Evolutionary conservation across 345 rosid species (phyloP), one percentile per base, ranked within the genome.

Genomic region (Aegle marmelos): DNA sequence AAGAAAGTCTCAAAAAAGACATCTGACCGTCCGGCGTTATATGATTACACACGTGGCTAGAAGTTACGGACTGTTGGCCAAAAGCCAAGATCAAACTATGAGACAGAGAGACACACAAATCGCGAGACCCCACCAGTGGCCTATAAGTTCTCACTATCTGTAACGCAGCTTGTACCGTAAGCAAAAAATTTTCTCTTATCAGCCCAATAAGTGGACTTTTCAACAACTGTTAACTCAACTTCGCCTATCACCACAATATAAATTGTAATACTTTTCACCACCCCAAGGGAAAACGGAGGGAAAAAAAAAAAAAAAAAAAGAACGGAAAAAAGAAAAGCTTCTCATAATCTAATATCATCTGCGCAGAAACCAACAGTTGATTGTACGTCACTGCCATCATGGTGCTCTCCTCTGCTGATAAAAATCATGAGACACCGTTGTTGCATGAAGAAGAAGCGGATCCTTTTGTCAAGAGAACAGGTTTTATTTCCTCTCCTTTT

Each of bases 401-500:
- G 77, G 77, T 53, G 22, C 9, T 19, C 6, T 21, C 21, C 30
- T 48, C 30, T 2, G 45, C 11, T 19, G 57, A 50, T 50, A 7
- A 22, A 28, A 21, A 31, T 31, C 3, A 30, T 22, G 45, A 63
- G 60, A 22, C 45, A 3, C 70, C 78, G 13, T 45, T 75, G 45
- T 48, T 75, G 36, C 30, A 30, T 4, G 25, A 59, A 28, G 6
- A 39, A 61, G 25, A 54, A 2, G 41, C 33, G 4, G 77, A 75
- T 56, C 54, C 25, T 21, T 45, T 27, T 11, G 19, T 48, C 28
- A 74, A 74, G 41, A 62, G 60, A 62, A 74, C 77, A 30, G 77
- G 70, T 61, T 39, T 28, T 36, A 17, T 13, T 19, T 8, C 19
- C 9, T 8, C 3, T 53, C 1, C 56, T n/a, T 30, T 1, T 27